Percentiles rank a stretch among this genome's conserved stretches.
These are phyloP conservation scores for Apiospora kogelbergensis DNA, from an alignment of 2,329 filamentous ascomycete species.

Conservation along the genomic window DNA sequence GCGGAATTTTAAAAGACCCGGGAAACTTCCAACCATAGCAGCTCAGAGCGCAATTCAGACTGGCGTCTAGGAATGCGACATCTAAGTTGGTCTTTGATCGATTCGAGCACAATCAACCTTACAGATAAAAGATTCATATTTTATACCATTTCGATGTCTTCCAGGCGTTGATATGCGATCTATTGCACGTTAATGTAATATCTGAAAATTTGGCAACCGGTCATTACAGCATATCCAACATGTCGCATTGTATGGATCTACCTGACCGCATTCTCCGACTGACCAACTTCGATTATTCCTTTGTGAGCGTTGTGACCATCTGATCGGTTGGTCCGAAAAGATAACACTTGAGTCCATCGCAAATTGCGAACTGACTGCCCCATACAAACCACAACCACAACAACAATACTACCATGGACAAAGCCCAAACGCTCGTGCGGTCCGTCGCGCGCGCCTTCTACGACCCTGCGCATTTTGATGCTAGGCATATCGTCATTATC, in stretches of 20 bases:
- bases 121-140: neutral
- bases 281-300: neutral
- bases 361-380: neutral
- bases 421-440: conserved; percentile 76
- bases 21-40: neutral
- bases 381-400: neutral
- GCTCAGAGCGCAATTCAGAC: neutral
- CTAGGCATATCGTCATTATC: conserved; percentile 72
- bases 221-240: neutral
- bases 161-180: neutral
- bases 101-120: neutral
- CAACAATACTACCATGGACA: conserved; percentile 41
- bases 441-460: conserved; percentile 81
- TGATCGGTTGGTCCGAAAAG: neutral
- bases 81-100: neutral
- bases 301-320: neutral
- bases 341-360: neutral
- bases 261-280: neutral
- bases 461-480: conserved; percentile 60
- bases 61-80: neutral
- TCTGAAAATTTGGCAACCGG: neutral
- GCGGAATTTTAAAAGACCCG: conserved; percentile 3
- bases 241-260: conserved; percentile 4
- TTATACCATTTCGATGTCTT: neutral
- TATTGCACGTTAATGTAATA: neutral